Percentiles rank a stretch among this genome's conserved stretches.
Conservation (phyloP, 2,329 filamentous ascomycete species). For the Hypoxylon sp. region DNA sequence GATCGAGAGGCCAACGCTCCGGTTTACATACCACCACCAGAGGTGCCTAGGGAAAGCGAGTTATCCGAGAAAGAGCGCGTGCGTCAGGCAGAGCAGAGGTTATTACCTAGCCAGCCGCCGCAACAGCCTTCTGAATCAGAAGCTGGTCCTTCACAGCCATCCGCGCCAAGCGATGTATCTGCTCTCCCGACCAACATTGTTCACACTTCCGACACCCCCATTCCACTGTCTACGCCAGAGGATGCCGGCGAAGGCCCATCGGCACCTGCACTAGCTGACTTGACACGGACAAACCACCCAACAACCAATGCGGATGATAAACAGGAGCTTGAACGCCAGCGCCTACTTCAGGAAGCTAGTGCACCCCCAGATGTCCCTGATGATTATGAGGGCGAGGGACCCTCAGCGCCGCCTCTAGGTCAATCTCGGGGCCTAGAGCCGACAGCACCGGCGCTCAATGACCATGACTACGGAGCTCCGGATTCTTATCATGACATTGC, state of each 20-base stretch:
- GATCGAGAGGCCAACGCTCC: constrained; percentile 57
- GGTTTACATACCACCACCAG: constrained; percentile 72
- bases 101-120: constrained; percentile 86
- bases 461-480: constrained; percentile 46
- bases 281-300: constrained; percentile 42
- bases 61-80: constrained; percentile 87
- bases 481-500: constrained; percentile 63
- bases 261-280: constrained; percentile 40
- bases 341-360: constrained; percentile 75
- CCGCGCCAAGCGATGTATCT: constrained; percentile 41
- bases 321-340: constrained; percentile 78
- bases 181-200: constrained; percentile 14
- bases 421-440: constrained; percentile 47
- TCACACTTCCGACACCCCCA: constrained; percentile 17
- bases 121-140: constrained; percentile 52
- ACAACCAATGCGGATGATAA: constrained; percentile 71
- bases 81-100: constrained; percentile 80
- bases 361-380: constrained; percentile 72
- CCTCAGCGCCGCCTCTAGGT: constrained; percentile 42
- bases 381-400: constrained; percentile 60
- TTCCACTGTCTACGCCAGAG: constrained; percentile 42
- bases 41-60: constrained; percentile 70
- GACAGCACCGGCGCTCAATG: constrained; percentile 53
- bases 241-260: constrained; percentile 47
- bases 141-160: constrained; percentile 60